Base-by-base conservation (phyloP, 2,329 filamentous ascomycete genomes). In the Fusarium bactridioides region DNA sequence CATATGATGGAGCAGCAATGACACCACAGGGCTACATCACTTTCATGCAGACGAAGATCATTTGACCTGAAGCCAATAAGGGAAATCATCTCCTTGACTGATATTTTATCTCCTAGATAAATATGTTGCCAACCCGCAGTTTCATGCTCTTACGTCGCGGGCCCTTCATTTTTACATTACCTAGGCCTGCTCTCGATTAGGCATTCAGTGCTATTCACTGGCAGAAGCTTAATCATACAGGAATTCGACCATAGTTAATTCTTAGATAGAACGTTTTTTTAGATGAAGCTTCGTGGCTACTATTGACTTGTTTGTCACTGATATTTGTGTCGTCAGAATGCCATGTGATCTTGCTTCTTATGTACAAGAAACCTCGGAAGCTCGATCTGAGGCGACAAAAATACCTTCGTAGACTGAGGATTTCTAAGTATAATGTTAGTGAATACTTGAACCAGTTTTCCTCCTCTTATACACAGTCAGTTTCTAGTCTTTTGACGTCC, bases 1-100 rank as follows among this genome's bases (percentile, higher is more conserved):
- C 58, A 69, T 59, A 44, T 58, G 55, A 64, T 65, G 31, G 47
- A 56, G 33, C 19, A 25, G 48, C 48, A 35, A 59, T 37, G 48
- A 41, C 47, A 38, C 33, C 37, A 61, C 18, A 59, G 29, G 18
- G n/a, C 31, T 29, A 29, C 51, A 33, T 29, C 18, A 43, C 31
- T 23, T 44, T 66, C n/a, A 11, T 13, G 15, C 23, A 29, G 41
- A 29, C 18, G 10, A n/a, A n/a, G 23, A 33, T 47, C 16, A 35
- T 25, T 44, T 47, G 12, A 47, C 27, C 29, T 18, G 10, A 35
- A 25, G 15, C n/a, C 48, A 25, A 25, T 51, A 8, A 25, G 31
- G n/a, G 18, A 33, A 25, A 19, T 35, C 7, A 21, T 51, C n/a
- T 27, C 8, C 43, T 45, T 45, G 43, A 15, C 18, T 45, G 23